A percentile compares a stretch with the other conserved stretches of the same genome.
Evolutionary conservation across 2,329 filamentous ascomycete genomes (phyloP).

Genomic region (Niveomyces coronatus): DNA sequence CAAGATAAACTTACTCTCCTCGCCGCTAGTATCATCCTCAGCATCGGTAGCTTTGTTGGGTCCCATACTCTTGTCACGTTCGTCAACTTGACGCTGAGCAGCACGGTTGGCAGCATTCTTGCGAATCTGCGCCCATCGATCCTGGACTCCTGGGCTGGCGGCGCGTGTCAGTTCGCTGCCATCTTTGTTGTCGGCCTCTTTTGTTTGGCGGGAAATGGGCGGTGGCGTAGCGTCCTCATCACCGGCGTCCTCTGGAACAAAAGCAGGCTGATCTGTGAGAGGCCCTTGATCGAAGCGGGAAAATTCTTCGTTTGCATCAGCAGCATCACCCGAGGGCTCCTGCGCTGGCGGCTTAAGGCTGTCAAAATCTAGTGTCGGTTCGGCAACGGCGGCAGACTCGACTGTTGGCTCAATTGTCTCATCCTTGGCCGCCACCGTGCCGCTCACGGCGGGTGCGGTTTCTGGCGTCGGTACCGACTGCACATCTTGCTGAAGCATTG

Average conservation of each 20-base stretch:
- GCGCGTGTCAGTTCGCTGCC: constrained; percentile 19
- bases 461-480: too few relatives aligned
- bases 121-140: constrained; percentile 92
- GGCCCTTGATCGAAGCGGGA: constrained; percentile 80
- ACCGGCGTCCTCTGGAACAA: constrained; percentile 52
- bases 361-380: constrained; percentile 3
- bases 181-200: neutral
- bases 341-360: neutral
- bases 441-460: too few relatives aligned
- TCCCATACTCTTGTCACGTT: constrained; percentile 47
- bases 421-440: neutral
- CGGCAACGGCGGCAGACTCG: constrained; percentile 1
- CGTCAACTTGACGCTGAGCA: constrained; percentile 53
- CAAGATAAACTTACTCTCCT: constrained; percentile 23
- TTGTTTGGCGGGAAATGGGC: constrained; percentile 38
- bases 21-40: constrained; percentile 12
- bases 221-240: constrained; percentile 40
- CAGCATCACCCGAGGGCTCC: constrained; percentile 23
- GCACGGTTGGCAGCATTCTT: constrained; percentile 86
- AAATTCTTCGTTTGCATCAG: constrained; percentile 50
- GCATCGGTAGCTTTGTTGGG: constrained; percentile 41
- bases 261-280: constrained; percentile 75
- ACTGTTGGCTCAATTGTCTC: neutral
- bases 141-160: constrained; percentile 36
- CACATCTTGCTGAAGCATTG: constrained; percentile 36